Conservation (phyloP, 192 early-diverging fungal genomes). For the Entrophospora sp. region DNA sequence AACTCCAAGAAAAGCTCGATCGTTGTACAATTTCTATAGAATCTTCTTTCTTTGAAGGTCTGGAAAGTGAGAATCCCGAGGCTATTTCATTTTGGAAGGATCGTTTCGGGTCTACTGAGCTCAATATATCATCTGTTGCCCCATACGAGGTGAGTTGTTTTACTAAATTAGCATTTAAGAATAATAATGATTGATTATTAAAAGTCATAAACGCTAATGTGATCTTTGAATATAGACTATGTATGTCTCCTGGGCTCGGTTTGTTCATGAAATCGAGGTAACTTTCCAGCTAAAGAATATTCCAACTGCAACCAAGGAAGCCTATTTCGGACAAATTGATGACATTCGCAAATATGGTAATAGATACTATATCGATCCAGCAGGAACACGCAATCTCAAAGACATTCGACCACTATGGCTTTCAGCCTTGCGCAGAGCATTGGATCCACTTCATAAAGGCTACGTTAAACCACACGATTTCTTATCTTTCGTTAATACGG, state of each 20-base stretch:
- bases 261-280: constrained; percentile 5
- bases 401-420: constrained; percentile 10
- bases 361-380: constrained; percentile 7
- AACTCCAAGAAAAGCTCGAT: constrained; percentile 16
- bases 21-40: neutral
- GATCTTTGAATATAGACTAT: constrained; percentile 3
- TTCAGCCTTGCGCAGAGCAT: neutral
- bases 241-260: constrained; percentile 19
- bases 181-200: no score
- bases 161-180: neutral
- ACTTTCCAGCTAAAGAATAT: constrained; percentile 10
- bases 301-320: neutral
- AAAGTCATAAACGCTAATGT: neutral
- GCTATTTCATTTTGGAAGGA: constrained; percentile 13
- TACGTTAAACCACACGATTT: constrained; percentile 17
- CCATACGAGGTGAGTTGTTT: constrained; percentile 5
- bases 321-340: neutral
- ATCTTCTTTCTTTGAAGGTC: neutral
- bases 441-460: constrained; percentile 14
- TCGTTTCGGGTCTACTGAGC: neutral
- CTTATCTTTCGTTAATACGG: neutral
- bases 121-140: constrained; percentile 1
- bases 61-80: constrained; percentile 5
- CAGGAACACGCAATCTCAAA: neutral
- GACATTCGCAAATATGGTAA: neutral